A percentile compares a stretch with the other conserved stretches of the same genome.
These are phyloP conservation scores for Larix kaempferi DNA, from an alignment of 75 land plant genomes.

Conservation along the genomic window DNA sequence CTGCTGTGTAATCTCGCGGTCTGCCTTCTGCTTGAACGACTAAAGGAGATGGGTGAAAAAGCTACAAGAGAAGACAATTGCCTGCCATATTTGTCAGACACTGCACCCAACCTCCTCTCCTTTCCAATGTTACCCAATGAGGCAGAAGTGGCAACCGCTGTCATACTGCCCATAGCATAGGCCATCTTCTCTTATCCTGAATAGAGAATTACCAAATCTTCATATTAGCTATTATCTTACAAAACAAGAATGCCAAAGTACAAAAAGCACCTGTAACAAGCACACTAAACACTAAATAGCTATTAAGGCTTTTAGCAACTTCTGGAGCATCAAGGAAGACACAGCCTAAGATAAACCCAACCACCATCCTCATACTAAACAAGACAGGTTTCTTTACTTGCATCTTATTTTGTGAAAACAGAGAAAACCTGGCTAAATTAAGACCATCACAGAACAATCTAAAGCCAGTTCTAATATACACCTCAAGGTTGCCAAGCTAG, in stretches of 20 bases:
- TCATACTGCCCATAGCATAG: neutral
- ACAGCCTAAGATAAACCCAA: neutral
- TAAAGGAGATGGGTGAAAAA: conserved; percentile 22
- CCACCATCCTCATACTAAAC: neutral
- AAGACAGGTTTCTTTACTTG: neutral
- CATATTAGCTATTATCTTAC: too few species aligned
- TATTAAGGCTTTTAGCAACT: neutral
- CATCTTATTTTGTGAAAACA: too few species aligned
- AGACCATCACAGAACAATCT: too few species aligned
- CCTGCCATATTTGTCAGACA: neutral
- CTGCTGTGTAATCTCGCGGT: conserved; percentile 13
- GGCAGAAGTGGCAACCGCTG: neutral
- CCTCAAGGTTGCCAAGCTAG: too few species aligned
- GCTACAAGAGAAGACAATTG: conserved; percentile 27
- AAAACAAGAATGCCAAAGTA: too few species aligned
- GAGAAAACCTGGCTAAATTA: too few species aligned
- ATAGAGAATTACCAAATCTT: neutral
- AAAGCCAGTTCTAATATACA: too few species aligned
- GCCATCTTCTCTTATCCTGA: neutral
- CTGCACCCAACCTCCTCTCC: neutral
- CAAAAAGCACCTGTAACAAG: neutral
- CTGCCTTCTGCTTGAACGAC: conserved; percentile 29
- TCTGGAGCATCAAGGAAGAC: too few species aligned
- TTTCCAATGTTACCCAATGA: neutral
- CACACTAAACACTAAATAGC: neutral